Evolutionary conservation across 768 basidiomycete genomes (phyloP).

Genomic region (Pulveroboletus frians): DNA sequence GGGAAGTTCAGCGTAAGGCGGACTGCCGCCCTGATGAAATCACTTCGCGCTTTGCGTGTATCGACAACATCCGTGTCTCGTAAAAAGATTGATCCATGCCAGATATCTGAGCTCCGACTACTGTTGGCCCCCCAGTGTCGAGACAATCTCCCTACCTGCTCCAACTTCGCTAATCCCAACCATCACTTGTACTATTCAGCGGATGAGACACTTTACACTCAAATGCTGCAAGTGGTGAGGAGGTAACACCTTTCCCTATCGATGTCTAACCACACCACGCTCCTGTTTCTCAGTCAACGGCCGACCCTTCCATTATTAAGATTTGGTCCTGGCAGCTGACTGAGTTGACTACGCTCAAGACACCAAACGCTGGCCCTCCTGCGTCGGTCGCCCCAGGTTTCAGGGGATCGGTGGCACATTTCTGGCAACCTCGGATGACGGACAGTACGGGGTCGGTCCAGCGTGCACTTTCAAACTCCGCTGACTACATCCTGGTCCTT

Average conservation of each 20-base stretch:
- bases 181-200: conserved; percentile 55
- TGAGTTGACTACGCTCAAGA: too few relatives aligned
- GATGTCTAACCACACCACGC: too few relatives aligned
- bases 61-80: conserved; percentile 41
- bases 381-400: conserved; percentile 62
- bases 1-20: conserved; percentile 62
- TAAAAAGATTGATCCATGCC: conserved; percentile 54
- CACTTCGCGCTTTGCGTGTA: conserved; percentile 39
- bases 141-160: conserved; percentile 54
- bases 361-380: too few relatives aligned
- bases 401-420: conserved; percentile 77
- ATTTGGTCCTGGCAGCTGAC: too few relatives aligned
- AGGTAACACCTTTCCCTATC: too few relatives aligned
- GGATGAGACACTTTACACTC: conserved; percentile 69
- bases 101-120: conserved; percentile 62
- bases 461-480: conserved; percentile 26
- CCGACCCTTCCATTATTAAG: too few relatives aligned
- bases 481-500: conserved; percentile 28
- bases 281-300: too few relatives aligned
- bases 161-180: conserved; percentile 32
- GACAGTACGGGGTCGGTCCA: conserved; percentile 28
- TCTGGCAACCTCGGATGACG: conserved; percentile 40
- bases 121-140: conserved; percentile 60
- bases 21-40: conserved; percentile 55
- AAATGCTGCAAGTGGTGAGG: too few relatives aligned